phyloP scores from a whole-genome alignment of 345 rosid species.

The Bruguiera gymnorhiza region DNA sequence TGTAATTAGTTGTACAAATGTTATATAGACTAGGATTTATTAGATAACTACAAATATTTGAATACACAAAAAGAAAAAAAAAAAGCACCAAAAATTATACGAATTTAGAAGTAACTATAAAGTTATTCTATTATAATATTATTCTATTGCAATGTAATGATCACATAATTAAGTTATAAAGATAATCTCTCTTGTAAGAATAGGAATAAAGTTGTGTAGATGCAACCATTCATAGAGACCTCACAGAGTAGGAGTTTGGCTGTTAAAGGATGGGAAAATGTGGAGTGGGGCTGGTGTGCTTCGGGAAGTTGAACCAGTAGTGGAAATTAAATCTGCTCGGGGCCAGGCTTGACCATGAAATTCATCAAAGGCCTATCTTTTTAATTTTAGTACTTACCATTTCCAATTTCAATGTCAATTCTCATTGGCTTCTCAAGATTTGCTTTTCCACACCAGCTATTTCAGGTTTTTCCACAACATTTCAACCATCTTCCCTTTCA shows the following conservation, averaged over 20 bases:
- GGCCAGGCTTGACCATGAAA: constrained; percentile 27
- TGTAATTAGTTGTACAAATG: constrained; percentile 25
- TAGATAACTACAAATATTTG: not conserved
- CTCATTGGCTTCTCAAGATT: constrained; percentile 12
- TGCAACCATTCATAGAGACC: no score
- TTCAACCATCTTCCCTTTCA: constrained; percentile 3
- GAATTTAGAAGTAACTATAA: no score
- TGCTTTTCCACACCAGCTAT: not conserved
- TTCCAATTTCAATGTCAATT: no score
- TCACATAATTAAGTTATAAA: no score
- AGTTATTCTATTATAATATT: no score
- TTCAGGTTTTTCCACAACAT: not conserved
- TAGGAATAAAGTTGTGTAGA: no score
- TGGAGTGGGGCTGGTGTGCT: constrained; percentile 20
- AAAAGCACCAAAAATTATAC: not conserved
- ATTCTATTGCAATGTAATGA: no score
- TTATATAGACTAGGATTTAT: not conserved
- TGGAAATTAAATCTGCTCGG: constrained; percentile 5
- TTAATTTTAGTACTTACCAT: constrained; percentile 9
- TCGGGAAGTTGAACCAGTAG: constrained; percentile 67
- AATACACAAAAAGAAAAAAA: constrained; percentile 5
- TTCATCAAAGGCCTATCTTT: constrained; percentile 33
- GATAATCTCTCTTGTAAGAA: no score
- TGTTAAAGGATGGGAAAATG: not conserved
- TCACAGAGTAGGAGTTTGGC: no score